These are phyloP conservation scores for Pseudofabraea citricarpa DNA, from an alignment of 2,329 filamentous ascomycete species.

Conservation along the genomic window DNA sequence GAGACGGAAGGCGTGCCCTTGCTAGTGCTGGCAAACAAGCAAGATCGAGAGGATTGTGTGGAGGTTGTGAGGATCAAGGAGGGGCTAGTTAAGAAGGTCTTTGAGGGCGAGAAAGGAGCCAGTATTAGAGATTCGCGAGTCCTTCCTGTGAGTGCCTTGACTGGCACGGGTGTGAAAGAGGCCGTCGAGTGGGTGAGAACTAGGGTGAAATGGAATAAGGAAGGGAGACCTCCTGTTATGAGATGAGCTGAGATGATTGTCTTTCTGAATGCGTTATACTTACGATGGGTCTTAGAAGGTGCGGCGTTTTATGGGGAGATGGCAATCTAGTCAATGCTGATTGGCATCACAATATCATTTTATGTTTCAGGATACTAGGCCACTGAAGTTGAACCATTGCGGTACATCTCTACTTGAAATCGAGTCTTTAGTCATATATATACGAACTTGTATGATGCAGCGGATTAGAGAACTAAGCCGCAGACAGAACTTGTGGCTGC, in stretches of 20 bases:
- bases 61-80: constrained; percentile 98
- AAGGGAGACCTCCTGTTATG: constrained; percentile 88
- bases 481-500: too few relatives aligned
- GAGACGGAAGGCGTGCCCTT: constrained; percentile 90
- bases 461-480: too few relatives aligned
- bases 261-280: too few relatives aligned
- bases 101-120: constrained; percentile 85
- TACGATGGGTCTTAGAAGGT: too few relatives aligned
- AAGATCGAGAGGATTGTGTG: constrained; percentile 94
- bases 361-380: too few relatives aligned
- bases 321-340: too few relatives aligned
- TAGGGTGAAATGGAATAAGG: constrained; percentile 94
- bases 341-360: too few relatives aligned
- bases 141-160: constrained; percentile 86
- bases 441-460: too few relatives aligned
- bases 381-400: too few relatives aligned
- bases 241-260: constrained; percentile 47
- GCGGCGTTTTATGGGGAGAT: too few relatives aligned
- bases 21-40: constrained; percentile 92
- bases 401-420: too few relatives aligned
- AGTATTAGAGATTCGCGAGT: constrained; percentile 88
- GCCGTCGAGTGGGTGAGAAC: constrained; percentile 96
- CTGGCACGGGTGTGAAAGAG: constrained; percentile 80
- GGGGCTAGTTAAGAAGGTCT: constrained; percentile 88
- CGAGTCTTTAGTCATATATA: too few relatives aligned